A percentile compares a stretch with the other conserved stretches of the same genome.
These are phyloP conservation scores for Apiospora aurea DNA, from an alignment of 2,329 filamentous ascomycete genomes.

Conservation along the genomic window DNA sequence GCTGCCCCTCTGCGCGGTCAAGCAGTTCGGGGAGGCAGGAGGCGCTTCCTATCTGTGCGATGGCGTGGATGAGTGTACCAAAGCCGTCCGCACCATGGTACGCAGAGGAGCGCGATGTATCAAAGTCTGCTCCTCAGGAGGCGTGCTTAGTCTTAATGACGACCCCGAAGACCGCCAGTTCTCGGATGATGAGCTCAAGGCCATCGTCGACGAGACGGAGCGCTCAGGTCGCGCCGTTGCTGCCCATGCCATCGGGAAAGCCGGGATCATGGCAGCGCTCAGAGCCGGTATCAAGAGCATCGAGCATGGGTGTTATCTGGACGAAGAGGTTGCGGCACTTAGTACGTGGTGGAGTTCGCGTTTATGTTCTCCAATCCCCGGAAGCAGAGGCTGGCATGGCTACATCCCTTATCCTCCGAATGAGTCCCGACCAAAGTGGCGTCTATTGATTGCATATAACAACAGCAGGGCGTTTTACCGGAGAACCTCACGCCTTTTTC, in stretches of 20 bases:
- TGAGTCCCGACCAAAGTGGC: neutral
- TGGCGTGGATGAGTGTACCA: conserved; percentile 53
- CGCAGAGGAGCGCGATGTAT: conserved; percentile 56
- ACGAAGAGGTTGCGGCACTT: conserved; percentile 51
- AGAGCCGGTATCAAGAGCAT: conserved; percentile 53
- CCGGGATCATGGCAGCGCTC: conserved; percentile 54
- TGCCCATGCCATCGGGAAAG: conserved; percentile 54
- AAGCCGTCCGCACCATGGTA: conserved; percentile 48
- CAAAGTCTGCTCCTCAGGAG: conserved; percentile 54
- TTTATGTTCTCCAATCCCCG: neutral
- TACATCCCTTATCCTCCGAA: neutral
- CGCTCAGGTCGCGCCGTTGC: conserved; percentile 49
- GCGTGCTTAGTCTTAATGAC: conserved; percentile 51
- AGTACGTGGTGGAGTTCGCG: conserved; percentile 30
- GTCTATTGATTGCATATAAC: neutral
- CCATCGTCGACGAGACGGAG: conserved; percentile 52
- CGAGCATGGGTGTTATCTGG: conserved; percentile 56
- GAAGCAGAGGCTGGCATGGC: neutral
- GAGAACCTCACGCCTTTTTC: neutral
- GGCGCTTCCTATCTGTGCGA: conserved; percentile 49
- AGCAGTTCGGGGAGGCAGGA: conserved; percentile 42
- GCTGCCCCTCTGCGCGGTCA: conserved; percentile 44
- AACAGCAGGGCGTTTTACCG: neutral
- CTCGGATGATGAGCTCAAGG: conserved; percentile 50
- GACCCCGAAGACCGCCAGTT: conserved; percentile 51